These are phyloP conservation scores for Podospora conica DNA, from an alignment of 495 filamentous ascomycete genomes.

Conservation along the genomic window DNA sequence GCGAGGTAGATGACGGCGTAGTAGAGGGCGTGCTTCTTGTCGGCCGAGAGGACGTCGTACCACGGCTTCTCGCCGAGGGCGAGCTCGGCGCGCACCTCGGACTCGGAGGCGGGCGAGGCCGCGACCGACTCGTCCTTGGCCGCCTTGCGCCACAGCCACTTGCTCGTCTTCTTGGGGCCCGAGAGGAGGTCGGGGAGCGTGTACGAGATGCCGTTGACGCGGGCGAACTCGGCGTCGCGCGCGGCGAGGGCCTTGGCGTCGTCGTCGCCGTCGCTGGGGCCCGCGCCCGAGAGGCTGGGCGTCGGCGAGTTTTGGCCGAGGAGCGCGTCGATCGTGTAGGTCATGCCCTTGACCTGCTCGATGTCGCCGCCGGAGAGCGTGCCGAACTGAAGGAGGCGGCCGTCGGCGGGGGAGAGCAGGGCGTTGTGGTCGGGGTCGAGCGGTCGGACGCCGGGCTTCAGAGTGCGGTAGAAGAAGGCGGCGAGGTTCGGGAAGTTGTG, in stretches of 20 bases:
- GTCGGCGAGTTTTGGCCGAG: conserved; percentile 59
- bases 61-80: conserved; percentile 68
- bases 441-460: conserved; percentile 87
- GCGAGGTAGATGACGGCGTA: conserved; percentile 98
- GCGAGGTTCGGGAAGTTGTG: conserved; percentile 87
- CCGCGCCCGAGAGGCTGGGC: conserved; percentile 32
- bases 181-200: conserved; percentile 85
- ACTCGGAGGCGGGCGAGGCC: conserved; percentile 61
- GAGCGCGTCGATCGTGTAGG: conserved; percentile 89
- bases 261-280: conserved; percentile 17
- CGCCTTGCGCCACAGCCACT: conserved; percentile 21
- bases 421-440: conserved; percentile 73
- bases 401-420: conserved; percentile 82
- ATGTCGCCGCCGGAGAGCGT: conserved; percentile 87
- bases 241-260: conserved; percentile 59
- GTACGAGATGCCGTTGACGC: conserved; percentile 95
- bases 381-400: conserved; percentile 84
- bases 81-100: conserved; percentile 77
- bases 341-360: conserved; percentile 99
- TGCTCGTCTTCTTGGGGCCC: conserved; percentile 45
- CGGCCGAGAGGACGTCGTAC: conserved; percentile 59
- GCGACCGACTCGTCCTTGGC: conserved; percentile 44
- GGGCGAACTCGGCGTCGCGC: conserved; percentile 84
- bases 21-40: conserved; percentile 65
- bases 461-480: conserved; percentile 91